Evolutionary conservation across 495 filamentous ascomycete species (phyloP).

Genomic region (Lasiosphaeriaceae sp.): DNA sequence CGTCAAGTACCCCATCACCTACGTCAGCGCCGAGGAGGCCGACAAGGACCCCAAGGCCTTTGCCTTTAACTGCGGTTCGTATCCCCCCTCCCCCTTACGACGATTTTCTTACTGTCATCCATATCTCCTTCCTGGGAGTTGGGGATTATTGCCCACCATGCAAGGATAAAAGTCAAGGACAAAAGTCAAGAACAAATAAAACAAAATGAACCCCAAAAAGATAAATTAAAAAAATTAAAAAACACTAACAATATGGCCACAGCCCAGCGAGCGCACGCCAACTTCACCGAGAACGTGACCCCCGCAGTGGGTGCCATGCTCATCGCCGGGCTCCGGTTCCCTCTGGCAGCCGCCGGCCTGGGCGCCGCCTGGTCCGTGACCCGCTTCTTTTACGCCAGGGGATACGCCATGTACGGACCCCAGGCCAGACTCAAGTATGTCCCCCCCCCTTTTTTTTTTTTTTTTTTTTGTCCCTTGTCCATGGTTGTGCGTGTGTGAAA

Average conservation of each 20-base stretch:
- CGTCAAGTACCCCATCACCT: slow-evolving; percentile 60
- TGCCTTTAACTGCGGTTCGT: slow-evolving; percentile 47
- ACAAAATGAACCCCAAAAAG: no score
- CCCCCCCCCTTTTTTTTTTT: slow-evolving; percentile 1
- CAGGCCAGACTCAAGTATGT: slow-evolving; percentile 28
- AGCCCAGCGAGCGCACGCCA: slow-evolving; percentile 69
- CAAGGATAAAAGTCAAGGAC: no score
- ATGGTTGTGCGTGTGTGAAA: no score
- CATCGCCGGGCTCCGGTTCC: slow-evolving; percentile 54
- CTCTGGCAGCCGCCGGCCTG: slow-evolving; percentile 46
- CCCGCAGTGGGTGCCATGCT: slow-evolving; percentile 56
- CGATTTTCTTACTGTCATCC: background rate
- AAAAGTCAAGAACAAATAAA: no score
- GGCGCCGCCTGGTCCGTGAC: slow-evolving; percentile 54
- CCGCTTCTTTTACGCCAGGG: slow-evolving; percentile 53
- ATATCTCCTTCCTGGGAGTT: background rate
- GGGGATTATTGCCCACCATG: no score
- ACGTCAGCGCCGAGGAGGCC: slow-evolving; percentile 55
- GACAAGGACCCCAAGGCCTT: slow-evolving; percentile 51
- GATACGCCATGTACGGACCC: slow-evolving; percentile 48
- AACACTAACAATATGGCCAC: slow-evolving; percentile 1
- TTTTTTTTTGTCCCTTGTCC: background rate
- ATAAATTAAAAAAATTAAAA: slow-evolving; percentile 38
- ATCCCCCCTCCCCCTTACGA: no score
- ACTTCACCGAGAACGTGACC: slow-evolving; percentile 64